Evolutionary conservation across 352 stramenopile genomes (phyloP), one percentile per base, ranked within the genome.

Genomic region (Saprolegnia parasitica): DNA sequence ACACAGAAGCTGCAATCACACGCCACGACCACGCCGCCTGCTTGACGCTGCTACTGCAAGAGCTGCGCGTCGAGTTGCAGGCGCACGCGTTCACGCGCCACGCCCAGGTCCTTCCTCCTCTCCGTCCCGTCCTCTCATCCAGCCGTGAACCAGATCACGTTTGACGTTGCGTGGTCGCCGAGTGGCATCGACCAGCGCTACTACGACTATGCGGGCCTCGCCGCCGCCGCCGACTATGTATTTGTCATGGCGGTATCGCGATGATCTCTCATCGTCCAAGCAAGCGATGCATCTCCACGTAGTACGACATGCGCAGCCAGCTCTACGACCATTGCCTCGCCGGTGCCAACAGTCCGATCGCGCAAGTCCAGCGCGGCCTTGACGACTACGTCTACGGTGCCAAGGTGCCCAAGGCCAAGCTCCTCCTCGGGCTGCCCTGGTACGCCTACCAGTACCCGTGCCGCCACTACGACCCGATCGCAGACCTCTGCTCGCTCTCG

Each of bases 251-350:
- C 84, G 72, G 78, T 86, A 73, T 58, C 20, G 23, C 21, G 5
- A 6, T 65, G 0, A 32, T 62, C 29, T 71, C 6, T 66, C 50
- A 23, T 39, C 21, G 32, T n/a, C n/a, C n/a, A n/a, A n/a, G n/a
- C n/a, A n/a, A n/a, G n/a, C n/a, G n/a, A n/a, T n/a, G n/a, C 26
- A 21, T 55, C 39, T 56, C n/a, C 50, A 23, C 50, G 16, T 40
- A 89, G 76, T 98, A 98, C 72, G 91, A 97, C 71, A 97, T 95
- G 79, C 86, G 85, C 35, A 95, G 86, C 65, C 90, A 97, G 81
- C 87, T 98, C 54, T 96, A 95, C 71, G 86, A 96, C 60, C 77
- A 81, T 67, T 98, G 91, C 73, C 70, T 97, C 47, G 90, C 88
- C 0, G 74, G 75, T 16, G 86, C 91, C 39, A 98, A 98, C 72